Conservation (phyloP, 345 rosid genomes). For the Ceriops tagal region DNA sequence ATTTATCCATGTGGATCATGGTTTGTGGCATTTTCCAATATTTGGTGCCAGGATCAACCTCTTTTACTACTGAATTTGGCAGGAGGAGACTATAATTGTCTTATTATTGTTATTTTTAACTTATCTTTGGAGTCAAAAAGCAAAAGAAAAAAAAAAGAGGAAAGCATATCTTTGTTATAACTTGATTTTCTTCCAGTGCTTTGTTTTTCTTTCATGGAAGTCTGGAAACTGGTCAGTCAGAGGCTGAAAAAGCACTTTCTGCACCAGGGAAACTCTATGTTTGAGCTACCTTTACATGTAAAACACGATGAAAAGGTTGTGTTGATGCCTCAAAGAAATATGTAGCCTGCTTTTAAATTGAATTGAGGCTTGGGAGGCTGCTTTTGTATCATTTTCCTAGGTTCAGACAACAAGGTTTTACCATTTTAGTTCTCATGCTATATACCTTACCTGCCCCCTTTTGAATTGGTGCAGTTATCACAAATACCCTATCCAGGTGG, state of each 20-base stretch:
- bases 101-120: no score
- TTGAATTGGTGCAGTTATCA: constrained; percentile 54
- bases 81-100: no score
- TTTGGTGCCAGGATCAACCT: constrained; percentile 1
- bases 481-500: constrained; percentile 81
- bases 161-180: no score
- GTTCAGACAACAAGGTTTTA: neutral
- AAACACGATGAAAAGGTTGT: neutral
- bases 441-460: neutral
- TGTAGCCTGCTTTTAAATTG: neutral
- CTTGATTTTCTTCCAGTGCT: neutral
- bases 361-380: neutral
- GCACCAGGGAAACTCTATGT: neutral
- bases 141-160: no score
- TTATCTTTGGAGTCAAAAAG: no score
- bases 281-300: neutral
- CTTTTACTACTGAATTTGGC: neutral
- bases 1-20: neutral
- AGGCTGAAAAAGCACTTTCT: neutral
- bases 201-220: neutral
- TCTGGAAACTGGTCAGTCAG: neutral
- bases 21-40: neutral
- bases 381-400: neutral
- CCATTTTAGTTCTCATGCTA: neutral
- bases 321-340: neutral